Conservation (phyloP, 2,329 filamentous ascomycete species). For the Penicillium janthinellum region DNA sequence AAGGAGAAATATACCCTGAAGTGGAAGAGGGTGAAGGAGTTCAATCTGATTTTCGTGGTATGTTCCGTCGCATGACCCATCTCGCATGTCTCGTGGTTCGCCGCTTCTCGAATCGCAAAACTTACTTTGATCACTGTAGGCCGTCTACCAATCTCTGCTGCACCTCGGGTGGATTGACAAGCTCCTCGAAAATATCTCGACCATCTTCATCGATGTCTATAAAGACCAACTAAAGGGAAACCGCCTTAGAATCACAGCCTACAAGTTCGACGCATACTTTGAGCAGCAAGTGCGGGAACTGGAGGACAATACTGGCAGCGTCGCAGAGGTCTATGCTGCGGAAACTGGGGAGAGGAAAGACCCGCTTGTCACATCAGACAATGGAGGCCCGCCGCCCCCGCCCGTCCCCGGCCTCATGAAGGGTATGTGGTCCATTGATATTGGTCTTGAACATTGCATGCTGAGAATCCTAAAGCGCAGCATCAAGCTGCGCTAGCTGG, state of each 20-base stretch:
- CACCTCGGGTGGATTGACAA: conserved; percentile 97
- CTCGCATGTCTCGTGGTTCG: conserved; percentile 11
- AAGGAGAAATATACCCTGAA: conserved; percentile 93
- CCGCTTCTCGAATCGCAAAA: conserved; percentile 9
- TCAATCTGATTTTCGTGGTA: conserved; percentile 94
- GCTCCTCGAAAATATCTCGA: conserved; percentile 90
- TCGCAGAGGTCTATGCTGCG: conserved; percentile 48
- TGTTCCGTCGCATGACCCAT: conserved; percentile 31
- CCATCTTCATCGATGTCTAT: conserved; percentile 88
- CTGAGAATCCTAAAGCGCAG: conserved; percentile 43
- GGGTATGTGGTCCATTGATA: conserved; percentile 32
- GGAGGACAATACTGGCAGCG: conserved; percentile 40
- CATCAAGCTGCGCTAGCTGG: conserved; percentile 45
- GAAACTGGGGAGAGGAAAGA: conserved; percentile 50
- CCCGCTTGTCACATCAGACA: conserved; percentile 51
- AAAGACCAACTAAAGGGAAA: conserved; percentile 81
- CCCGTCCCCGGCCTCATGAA: conserved; percentile 56
- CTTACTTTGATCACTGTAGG: conserved; percentile 55
- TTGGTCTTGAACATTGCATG: neutral
- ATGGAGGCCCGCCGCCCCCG: conserved; percentile 54
- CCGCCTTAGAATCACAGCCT: conserved; percentile 76
- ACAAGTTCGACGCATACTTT: conserved; percentile 90
- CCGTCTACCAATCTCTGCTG: conserved; percentile 92
- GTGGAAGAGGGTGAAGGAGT: conserved; percentile 89
- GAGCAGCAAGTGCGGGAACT: conserved; percentile 88